phyloP scores from a whole-genome alignment of 257 asterid species.

The Ocimum tenuiflorum region DNA sequence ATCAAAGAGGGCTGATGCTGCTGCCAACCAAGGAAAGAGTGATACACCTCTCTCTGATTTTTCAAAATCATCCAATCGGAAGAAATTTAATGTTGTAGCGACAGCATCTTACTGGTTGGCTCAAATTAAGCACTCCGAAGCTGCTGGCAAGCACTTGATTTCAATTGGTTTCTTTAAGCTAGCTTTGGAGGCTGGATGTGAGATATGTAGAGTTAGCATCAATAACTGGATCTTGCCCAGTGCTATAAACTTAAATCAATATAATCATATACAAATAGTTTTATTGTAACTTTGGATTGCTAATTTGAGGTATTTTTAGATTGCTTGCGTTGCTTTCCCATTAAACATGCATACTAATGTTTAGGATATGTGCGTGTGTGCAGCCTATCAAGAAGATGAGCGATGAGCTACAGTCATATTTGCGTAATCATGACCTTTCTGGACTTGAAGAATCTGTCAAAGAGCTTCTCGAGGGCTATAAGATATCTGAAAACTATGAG shows the following conservation, averaged over 20 bases:
- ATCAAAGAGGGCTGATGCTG: slow-evolving; percentile 43
- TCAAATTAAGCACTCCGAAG: slow-evolving; percentile 75
- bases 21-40: slow-evolving; percentile 36
- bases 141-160: slow-evolving; percentile 71
- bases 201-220: slow-evolving; percentile 51
- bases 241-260: too few species aligned
- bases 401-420: slow-evolving; percentile 66
- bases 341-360: too few species aligned
- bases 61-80: slow-evolving; percentile 48
- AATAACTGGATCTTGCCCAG: too few species aligned
- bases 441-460: slow-evolving; percentile 50
- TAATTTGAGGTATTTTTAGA: too few species aligned
- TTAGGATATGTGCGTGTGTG: not conserved
- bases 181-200: slow-evolving; percentile 80
- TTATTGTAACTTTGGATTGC: too few species aligned
- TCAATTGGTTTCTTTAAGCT: slow-evolving; percentile 88
- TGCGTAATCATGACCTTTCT: slow-evolving; percentile 43
- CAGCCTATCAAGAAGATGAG: slow-evolving; percentile 73
- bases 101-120: slow-evolving; percentile 82
- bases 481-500: slow-evolving; percentile 47
- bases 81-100: slow-evolving; percentile 48
- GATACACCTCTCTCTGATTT: slow-evolving; percentile 62
- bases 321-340: not conserved
- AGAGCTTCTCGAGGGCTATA: slow-evolving; percentile 57
- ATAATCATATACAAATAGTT: too few species aligned